phyloP scores from a whole-genome alignment of 495 filamentous ascomycete genomes.

The Podospora pseudoanserina region DNA sequence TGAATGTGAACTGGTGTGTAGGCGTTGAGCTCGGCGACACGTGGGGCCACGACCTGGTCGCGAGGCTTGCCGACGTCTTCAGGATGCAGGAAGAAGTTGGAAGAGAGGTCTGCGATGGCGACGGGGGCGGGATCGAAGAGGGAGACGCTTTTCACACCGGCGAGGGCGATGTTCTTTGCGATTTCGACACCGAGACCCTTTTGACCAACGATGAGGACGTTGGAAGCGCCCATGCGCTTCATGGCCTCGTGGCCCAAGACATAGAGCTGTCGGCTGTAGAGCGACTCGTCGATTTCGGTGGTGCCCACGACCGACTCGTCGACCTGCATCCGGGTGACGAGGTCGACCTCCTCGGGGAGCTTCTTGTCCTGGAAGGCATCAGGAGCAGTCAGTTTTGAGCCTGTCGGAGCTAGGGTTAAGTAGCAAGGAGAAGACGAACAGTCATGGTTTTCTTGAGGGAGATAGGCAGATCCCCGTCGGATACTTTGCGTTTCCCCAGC shows the following conservation, averaged over 20 bases:
- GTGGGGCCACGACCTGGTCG: conserved; percentile 78
- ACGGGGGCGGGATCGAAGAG: conserved; percentile 81
- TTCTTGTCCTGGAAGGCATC: conserved; percentile 34
- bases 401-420: not conserved
- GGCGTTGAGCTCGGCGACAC: conserved; percentile 90
- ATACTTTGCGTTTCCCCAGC: conserved; percentile 84
- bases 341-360: conserved; percentile 50
- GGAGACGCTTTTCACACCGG: conserved; percentile 80
- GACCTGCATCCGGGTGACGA: conserved; percentile 79
- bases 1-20: conserved; percentile 87
- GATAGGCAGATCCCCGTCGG: conserved; percentile 66
- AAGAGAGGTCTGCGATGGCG: conserved; percentile 79
- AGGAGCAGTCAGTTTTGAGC: conserved; percentile 5
- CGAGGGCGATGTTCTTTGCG: conserved; percentile 97
- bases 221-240: conserved; percentile 97
- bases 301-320: conserved; percentile 56
- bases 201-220: conserved; percentile 87
- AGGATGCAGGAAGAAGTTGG: conserved; percentile 90
- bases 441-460: conserved; percentile 81
- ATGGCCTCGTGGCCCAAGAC: conserved; percentile 98
- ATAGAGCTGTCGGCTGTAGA: conserved; percentile 98
- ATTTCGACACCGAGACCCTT: conserved; percentile 97
- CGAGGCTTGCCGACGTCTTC: conserved; percentile 91
- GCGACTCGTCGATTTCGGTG: conserved; percentile 86
- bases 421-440: conserved; percentile 51